A percentile compares a stretch with the other conserved stretches of the same genome.
phyloP scores from a whole-genome alignment of 169 alveolate species.

The Besnoitia besnoiti region DNA sequence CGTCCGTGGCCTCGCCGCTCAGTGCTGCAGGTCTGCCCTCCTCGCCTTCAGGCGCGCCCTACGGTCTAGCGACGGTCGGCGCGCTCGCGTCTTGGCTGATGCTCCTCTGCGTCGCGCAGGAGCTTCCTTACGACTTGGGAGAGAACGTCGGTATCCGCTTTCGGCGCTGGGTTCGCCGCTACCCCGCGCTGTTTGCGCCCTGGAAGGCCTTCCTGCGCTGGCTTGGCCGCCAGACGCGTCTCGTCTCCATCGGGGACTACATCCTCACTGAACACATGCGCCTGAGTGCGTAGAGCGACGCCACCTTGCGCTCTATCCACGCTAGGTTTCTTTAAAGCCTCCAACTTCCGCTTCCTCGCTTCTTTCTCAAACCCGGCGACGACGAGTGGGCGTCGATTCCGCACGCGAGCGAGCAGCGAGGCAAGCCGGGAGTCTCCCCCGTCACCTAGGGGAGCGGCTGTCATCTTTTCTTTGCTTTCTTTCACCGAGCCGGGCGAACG shows the following conservation, averaged over 20 bases:
- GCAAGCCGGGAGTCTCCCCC: too few species aligned
- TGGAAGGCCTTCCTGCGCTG: neutral
- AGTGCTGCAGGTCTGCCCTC: too few species aligned
- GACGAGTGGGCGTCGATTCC: neutral
- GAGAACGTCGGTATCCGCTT: conserved; percentile 1
- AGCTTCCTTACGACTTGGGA: conserved; percentile 27
- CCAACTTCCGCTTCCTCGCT: neutral
- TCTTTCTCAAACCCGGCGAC: neutral
- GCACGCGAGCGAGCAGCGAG: neutral
- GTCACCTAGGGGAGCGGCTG: too few species aligned
- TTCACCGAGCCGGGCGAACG: too few species aligned
- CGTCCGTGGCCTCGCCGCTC: too few species aligned
- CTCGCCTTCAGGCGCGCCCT: neutral
- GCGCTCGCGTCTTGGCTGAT: conserved; percentile 6
- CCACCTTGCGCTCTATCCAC: too few species aligned
- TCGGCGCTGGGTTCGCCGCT: neutral
- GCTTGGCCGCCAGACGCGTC: neutral
- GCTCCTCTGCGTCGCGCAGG: conserved; percentile 24
- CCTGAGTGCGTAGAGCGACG: neutral
- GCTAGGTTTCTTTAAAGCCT: neutral
- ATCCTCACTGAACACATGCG: conserved; percentile 13
- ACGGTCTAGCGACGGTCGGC: neutral
- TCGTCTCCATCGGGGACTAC: conserved; percentile 3
- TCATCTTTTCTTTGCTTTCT: too few species aligned
- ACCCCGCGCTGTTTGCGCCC: neutral